phyloP scores from a whole-genome alignment of 2,329 filamentous ascomycete species.

The Paramyrothecium sp. region DNA sequence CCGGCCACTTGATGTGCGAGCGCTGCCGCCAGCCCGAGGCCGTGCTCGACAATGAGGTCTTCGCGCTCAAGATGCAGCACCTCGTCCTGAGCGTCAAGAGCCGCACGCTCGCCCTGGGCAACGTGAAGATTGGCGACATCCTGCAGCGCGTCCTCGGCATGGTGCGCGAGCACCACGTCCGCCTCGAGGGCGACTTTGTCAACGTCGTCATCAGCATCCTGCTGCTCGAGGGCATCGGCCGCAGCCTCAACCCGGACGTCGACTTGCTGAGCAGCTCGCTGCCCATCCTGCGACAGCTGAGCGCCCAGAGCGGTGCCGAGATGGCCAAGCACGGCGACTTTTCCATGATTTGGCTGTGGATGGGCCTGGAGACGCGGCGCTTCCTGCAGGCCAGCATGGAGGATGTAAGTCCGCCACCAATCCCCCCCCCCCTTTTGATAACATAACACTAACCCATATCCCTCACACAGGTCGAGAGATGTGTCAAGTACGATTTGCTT shows the following conservation, averaged over 20 bases:
- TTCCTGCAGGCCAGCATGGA: slow-evolving; percentile 90
- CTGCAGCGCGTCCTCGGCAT: slow-evolving; percentile 86
- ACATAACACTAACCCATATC: slow-evolving; percentile 5
- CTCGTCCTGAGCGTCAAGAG: slow-evolving; percentile 89
- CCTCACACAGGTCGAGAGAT: slow-evolving; percentile 67
- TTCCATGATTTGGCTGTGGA: slow-evolving; percentile 88
- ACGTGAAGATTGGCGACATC: slow-evolving; percentile 94
- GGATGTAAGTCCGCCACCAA: slow-evolving; percentile 56
- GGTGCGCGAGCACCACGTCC: slow-evolving; percentile 89
- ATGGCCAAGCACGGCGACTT: slow-evolving; percentile 73
- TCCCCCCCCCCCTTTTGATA: background rate
- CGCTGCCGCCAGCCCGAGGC: slow-evolving; percentile 89
- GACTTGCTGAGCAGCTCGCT: slow-evolving; percentile 85
- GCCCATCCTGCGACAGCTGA: slow-evolving; percentile 85
- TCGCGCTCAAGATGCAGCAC: slow-evolving; percentile 96
- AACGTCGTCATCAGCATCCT: slow-evolving; percentile 97
- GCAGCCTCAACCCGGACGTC: slow-evolving; percentile 79
- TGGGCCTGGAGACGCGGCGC: slow-evolving; percentile 81
- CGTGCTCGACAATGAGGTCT: slow-evolving; percentile 85
- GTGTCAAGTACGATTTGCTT: slow-evolving; percentile 86
- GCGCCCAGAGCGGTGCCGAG: slow-evolving; percentile 70
- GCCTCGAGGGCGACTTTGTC: slow-evolving; percentile 95
- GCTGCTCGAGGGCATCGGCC: slow-evolving; percentile 88
- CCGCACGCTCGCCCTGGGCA: slow-evolving; percentile 85
- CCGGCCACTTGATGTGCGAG: slow-evolving; percentile 93